These are phyloP conservation scores for Hymenotorrendiella dingleyae DNA, from an alignment of 2,329 filamentous ascomycete species.

Conservation along the genomic window DNA sequence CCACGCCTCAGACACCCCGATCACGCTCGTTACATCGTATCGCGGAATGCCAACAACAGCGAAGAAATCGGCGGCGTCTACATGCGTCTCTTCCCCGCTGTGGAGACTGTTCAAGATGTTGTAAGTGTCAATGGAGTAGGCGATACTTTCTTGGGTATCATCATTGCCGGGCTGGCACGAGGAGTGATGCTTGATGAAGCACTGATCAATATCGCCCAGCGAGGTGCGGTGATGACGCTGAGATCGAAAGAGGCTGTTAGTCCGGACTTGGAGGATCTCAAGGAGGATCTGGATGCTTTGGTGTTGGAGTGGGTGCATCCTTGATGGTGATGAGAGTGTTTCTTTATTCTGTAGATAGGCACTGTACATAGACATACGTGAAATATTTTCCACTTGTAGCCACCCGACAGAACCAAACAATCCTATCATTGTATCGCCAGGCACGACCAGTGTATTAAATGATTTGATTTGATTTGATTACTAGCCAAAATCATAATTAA, in stretches of 20 bases:
- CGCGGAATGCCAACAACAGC: conserved; percentile 49
- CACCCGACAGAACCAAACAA: too few species aligned
- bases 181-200: conserved; percentile 41
- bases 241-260: conserved; percentile 66
- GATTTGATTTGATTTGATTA: too few species aligned
- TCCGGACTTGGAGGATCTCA: conserved; percentile 35
- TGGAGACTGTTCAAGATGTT: conserved; percentile 61
- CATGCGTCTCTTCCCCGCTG: conserved; percentile 61
- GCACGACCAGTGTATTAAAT: too few species aligned
- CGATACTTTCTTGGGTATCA: conserved; percentile 82
- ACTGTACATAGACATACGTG: too few species aligned
- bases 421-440: too few species aligned
- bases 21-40: conserved; percentile 65
- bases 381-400: too few species aligned
- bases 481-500: too few species aligned
- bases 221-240: conserved; percentile 72
- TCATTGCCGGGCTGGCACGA: conserved; percentile 71
- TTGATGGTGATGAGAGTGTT: too few species aligned
- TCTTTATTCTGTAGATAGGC: too few species aligned
- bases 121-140: conserved; percentile 92
- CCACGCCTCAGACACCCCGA: conserved; percentile 56
- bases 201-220: conserved; percentile 74
- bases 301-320: too few species aligned
- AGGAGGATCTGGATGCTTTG: background rate
- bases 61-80: conserved; percentile 69